Conservation (phyloP, 345 rosid species). For the Pistacia atlantica region DNA sequence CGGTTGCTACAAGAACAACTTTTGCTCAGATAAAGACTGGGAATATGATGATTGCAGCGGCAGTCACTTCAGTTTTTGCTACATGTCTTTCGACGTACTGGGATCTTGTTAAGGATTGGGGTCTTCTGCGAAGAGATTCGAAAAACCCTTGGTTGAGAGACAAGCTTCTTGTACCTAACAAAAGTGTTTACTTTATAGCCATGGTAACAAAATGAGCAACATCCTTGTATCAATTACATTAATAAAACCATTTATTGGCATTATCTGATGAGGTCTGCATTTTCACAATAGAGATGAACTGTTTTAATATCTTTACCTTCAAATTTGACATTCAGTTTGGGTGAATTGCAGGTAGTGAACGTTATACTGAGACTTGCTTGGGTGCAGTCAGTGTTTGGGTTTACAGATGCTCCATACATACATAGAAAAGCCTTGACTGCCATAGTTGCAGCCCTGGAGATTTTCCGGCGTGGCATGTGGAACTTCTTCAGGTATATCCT, state of each 20-base stretch:
- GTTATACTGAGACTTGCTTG: conserved; percentile 74
- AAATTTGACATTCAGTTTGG: neutral
- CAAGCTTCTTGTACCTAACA: conserved; percentile 57
- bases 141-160: conserved; percentile 84
- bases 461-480: conserved; percentile 84
- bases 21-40: conserved; percentile 31
- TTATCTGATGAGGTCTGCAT: no score
- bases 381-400: conserved; percentile 73
- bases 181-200: conserved; percentile 62
- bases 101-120: conserved; percentile 84
- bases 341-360: conserved; percentile 57
- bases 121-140: conserved; percentile 59
- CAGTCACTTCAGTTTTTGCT: conserved; percentile 52
- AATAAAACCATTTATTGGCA: no score
- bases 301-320: no score
- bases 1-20: conserved; percentile 50
- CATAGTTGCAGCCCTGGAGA: conserved; percentile 65
- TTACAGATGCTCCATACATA: conserved; percentile 53
- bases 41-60: conserved; percentile 50
- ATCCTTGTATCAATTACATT: neutral
- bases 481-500: conserved; percentile 75
- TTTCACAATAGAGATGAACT: no score
- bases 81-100: conserved; percentile 57
- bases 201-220: conserved; percentile 47
- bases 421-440: conserved; percentile 56